Evolutionary conservation across 2,329 filamentous ascomycete genomes (phyloP).

Genomic region (Curvularia sp.): DNA sequence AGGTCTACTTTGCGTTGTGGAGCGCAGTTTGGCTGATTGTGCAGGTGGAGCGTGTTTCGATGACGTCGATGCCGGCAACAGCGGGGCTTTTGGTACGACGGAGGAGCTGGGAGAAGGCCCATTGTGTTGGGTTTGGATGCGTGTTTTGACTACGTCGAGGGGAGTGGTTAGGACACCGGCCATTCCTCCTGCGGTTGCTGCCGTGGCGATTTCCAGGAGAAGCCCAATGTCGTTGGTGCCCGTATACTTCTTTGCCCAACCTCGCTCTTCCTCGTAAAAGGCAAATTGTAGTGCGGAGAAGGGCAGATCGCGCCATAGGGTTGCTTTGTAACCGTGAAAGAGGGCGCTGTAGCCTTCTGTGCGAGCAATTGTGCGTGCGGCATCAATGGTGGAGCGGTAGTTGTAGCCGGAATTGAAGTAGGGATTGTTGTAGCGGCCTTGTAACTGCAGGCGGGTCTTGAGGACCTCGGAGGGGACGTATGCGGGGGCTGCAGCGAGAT

Average conservation of each 20-base stretch:
- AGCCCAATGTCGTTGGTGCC: conserved; percentile 84
- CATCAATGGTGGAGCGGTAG: conserved; percentile 85
- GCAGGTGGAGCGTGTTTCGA: conserved; percentile 43
- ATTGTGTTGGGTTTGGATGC: conserved; percentile 90
- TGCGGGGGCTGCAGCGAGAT: conserved; percentile 87
- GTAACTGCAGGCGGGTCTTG: conserved; percentile 94
- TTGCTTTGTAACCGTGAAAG: conserved; percentile 97
- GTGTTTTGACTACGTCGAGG: conserved; percentile 95
- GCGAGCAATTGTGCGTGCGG: conserved; percentile 81
- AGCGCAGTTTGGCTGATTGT: conserved; percentile 34
- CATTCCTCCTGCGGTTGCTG: conserved; percentile 86
- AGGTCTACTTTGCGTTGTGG: conserved; percentile 60
- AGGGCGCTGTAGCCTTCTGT: conserved; percentile 84
- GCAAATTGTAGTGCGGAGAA: conserved; percentile 97
- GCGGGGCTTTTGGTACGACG: conserved; percentile 21
- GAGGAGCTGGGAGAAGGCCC: conserved; percentile 32
- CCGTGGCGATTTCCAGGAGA: conserved; percentile 84
- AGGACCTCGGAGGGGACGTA: conserved; percentile 98
- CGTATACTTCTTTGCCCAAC: conserved; percentile 79
- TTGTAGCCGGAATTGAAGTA: conserved; percentile 95
- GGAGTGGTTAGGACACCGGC: conserved; percentile 95
- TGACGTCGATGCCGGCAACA: conserved; percentile 31
- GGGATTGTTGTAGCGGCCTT: conserved; percentile 94
- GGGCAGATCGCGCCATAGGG: conserved; percentile 89
- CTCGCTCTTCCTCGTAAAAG: conserved; percentile 95